Base-by-base conservation (phyloP, 805 yeast genomes). In the Gaillardinia entomophila region DNA sequence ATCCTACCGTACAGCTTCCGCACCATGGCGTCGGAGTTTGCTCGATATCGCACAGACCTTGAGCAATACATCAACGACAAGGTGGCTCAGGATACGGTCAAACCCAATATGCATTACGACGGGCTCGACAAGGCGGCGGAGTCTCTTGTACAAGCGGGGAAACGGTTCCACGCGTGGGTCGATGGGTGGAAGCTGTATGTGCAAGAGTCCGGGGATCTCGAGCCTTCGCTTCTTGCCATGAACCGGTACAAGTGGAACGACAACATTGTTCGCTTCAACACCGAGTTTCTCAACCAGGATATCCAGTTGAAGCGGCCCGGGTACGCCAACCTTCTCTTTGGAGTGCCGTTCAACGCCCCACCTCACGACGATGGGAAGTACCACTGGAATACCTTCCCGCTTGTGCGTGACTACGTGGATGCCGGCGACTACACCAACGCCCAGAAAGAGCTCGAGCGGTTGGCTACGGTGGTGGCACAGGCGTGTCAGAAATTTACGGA, bases 231-330 rank as follows among this genome's bases (percentile, higher is more conserved):
- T 35, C 60, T 85, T 25, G 71, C 89, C 0, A 77, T 79, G 28
- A 78, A 75, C 41, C 67, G 97, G 46, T 75, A 85, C 81, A 76
- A 75, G 35, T 83, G 92, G 85, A 89, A 89, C 55, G 69, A 76
- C n/a, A 75, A 76, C 38, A 56, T 86, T 46, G 55, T 74, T 3
- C 53, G 59, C 12, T 64, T 84, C 36, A 81, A 79, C 40, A 72
- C 71, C 40, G 53, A 64, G 13, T 71, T 84, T 41, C 48, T 80
- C 7, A 51, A 62, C 5, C 51, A 62, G 2, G 60, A 57, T 6
- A 75, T 75, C 1, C 45, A 73, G 1, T 64, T 66, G 3, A 49
- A 58, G 4, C 66, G 95, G 23, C 64, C 75, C 12, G 88, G 89
- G 64, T 82, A 75, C 49, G 66, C 70, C 45, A 88, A 86, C 47